Percentiles rank a stretch among this genome's conserved stretches.
Evolutionary conservation across 179 eudicot species (phyloP).

Genomic region (Heliamphora pulchella): DNA sequence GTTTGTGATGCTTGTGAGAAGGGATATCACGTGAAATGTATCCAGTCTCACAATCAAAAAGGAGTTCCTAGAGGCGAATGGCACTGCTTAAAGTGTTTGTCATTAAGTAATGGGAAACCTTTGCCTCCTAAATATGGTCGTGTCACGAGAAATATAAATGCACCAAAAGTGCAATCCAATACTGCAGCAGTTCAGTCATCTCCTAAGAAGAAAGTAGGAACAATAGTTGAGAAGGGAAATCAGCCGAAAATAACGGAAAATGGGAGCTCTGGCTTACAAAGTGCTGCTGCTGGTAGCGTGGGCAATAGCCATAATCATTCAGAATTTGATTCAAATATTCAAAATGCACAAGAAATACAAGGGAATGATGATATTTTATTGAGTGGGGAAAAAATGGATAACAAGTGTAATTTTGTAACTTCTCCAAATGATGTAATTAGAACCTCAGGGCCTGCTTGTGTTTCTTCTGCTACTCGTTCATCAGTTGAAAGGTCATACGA

Average conservation of each 20-base stretch:
- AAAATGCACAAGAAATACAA: slow-evolving; percentile 25
- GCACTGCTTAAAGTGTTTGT: slow-evolving; percentile 86
- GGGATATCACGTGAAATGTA: slow-evolving; percentile 81
- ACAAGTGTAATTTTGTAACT: slow-evolving; percentile 20
- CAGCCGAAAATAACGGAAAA: slow-evolving; percentile 37
- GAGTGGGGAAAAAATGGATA: slow-evolving; percentile 28
- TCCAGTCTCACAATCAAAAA: slow-evolving; percentile 58
- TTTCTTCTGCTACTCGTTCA: slow-evolving; percentile 29
- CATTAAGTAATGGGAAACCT: slow-evolving; percentile 69
- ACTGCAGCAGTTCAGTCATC: slow-evolving; percentile 34
- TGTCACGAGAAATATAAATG: slow-evolving; percentile 68
- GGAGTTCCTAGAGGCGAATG: slow-evolving; percentile 77
- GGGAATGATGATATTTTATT: slow-evolving; percentile 21
- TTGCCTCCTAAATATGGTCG: slow-evolving; percentile 97
- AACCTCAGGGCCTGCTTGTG: slow-evolving; percentile 23
- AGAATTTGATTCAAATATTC: slow-evolving; percentile 27
- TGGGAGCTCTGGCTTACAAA: slow-evolving; percentile 30
- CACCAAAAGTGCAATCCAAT: slow-evolving; percentile 43
- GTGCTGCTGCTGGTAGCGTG: slow-evolving; percentile 29
- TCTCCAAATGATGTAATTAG: slow-evolving; percentile 22
- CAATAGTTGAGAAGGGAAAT: slow-evolving; percentile 30
- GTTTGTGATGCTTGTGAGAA: slow-evolving; percentile 97
- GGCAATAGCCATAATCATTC: slow-evolving; percentile 22
- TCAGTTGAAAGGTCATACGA: slow-evolving; percentile 26
- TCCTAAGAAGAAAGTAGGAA: slow-evolving; percentile 39